A percentile compares a stretch with the other conserved stretches of the same genome.
Evolutionary conservation across 805 yeast species (phyloP).

Genomic region (Suhomyces sp.): DNA sequence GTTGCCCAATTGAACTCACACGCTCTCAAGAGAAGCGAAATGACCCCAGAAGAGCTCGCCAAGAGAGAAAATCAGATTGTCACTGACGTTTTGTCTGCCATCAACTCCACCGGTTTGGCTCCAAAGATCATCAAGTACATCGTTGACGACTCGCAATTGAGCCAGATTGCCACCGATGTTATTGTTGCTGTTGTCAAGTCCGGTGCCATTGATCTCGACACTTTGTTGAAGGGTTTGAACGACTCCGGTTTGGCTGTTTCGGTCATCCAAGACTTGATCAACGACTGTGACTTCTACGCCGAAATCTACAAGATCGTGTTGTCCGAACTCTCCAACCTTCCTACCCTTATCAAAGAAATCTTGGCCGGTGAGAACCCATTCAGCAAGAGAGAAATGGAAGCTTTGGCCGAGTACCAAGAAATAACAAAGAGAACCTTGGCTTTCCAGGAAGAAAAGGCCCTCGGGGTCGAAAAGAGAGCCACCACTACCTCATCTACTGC

Average conservation of each 20-base stretch:
- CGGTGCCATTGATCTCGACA: slow-evolving; percentile 31
- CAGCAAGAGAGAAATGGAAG: slow-evolving; percentile 18
- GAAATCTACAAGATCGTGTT: slow-evolving; percentile 37
- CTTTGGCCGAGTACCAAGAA: not conserved
- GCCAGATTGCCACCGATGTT: slow-evolving; percentile 26
- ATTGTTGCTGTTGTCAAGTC: slow-evolving; percentile 28
- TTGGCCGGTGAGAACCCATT: slow-evolving; percentile 18
- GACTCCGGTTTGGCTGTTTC: slow-evolving; percentile 41
- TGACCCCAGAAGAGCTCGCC: slow-evolving; percentile 21
- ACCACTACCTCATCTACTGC: slow-evolving; percentile 6
- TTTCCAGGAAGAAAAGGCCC: not conserved
- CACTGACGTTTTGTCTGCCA: slow-evolving; percentile 37
- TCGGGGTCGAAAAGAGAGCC: slow-evolving; percentile 2
- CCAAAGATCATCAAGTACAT: slow-evolving; percentile 33
- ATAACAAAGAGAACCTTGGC: slow-evolving; percentile 4
- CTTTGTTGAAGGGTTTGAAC: slow-evolving; percentile 38
- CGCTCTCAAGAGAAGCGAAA: slow-evolving; percentile 28
- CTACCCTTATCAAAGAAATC: slow-evolving; percentile 20
- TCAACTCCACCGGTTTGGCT: slow-evolving; percentile 36
- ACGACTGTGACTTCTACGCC: slow-evolving; percentile 38
- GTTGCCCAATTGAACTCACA: slow-evolving; percentile 26
- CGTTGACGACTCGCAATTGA: slow-evolving; percentile 30
- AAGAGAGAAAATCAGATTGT: slow-evolving; percentile 40
- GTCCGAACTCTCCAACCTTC: slow-evolving; percentile 29
- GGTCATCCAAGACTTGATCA: slow-evolving; percentile 34